A percentile compares a stretch with the other conserved stretches of the same genome.
Evolutionary conservation across 176 grass and related monocot genomes (phyloP).

Genomic region (Phoenix dactylifera): DNA sequence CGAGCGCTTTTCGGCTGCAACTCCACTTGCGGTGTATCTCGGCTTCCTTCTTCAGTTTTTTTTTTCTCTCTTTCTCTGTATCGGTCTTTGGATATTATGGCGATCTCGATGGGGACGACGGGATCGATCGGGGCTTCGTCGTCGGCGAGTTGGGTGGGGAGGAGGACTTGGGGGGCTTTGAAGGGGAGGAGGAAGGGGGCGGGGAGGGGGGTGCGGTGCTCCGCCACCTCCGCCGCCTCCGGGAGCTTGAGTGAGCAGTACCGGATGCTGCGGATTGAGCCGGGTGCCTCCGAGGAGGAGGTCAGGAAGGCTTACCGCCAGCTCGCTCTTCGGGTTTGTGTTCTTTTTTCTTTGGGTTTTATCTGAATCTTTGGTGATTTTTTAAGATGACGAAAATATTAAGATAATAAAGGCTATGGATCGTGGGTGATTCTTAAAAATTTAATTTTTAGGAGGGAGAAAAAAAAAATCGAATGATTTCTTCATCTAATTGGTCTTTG

Average conservation of each 20-base stretch:
- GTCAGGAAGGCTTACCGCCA: slow-evolving; percentile 50
- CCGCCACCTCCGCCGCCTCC: not conserved
- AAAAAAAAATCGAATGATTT: too few relatives aligned
- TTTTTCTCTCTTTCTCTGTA: too few relatives aligned
- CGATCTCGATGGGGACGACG: slow-evolving; percentile 15
- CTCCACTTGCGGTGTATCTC: too few relatives aligned
- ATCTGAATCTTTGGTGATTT: too few relatives aligned
- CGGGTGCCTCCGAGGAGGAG: slow-evolving; percentile 32
- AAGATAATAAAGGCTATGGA: too few relatives aligned
- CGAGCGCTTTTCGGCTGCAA: too few relatives aligned
- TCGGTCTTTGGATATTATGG: not conserved
- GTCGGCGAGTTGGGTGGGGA: not conserved
- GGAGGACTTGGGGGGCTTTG: not conserved
- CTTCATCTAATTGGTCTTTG: too few relatives aligned
- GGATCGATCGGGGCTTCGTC: not conserved
- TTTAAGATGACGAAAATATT: too few relatives aligned
- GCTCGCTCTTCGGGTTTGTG: slow-evolving; percentile 39
- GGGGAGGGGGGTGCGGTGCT: not conserved
- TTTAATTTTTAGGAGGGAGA: too few relatives aligned
- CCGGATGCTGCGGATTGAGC: slow-evolving; percentile 32
- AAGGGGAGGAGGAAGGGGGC: not conserved
- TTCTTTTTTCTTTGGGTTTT: too few relatives aligned
- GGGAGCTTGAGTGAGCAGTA: slow-evolving; percentile 28
- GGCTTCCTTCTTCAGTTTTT: too few relatives aligned
- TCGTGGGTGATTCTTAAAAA: too few relatives aligned